These are phyloP conservation scores for Cicer pinnatifidum DNA, from an alignment of 306 rosid genomes.

Conservation along the genomic window DNA sequence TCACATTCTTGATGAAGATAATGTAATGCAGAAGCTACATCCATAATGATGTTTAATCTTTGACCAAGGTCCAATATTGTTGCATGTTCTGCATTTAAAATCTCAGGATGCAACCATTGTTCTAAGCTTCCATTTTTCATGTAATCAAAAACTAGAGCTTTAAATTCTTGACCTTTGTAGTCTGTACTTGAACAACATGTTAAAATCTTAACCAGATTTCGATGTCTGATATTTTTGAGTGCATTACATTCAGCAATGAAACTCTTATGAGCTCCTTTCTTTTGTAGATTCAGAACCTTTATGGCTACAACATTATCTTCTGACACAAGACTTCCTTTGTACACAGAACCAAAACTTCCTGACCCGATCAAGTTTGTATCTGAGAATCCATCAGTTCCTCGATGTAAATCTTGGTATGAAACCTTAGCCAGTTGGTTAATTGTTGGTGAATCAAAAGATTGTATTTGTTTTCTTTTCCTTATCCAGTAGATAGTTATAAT, in stretches of 20 bases:
- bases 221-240: slow-evolving; percentile 28
- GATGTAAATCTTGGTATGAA: slow-evolving; percentile 31
- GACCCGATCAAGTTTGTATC: slow-evolving; percentile 26
- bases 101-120: slow-evolving; percentile 23
- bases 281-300: slow-evolving; percentile 39
- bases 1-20: slow-evolving; percentile 37
- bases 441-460: not conserved
- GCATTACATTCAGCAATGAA: slow-evolving; percentile 39
- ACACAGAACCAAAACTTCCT: slow-evolving; percentile 17
- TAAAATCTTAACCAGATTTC: slow-evolving; percentile 27
- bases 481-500: not conserved
- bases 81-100: not conserved
- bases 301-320: slow-evolving; percentile 30
- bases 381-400: slow-evolving; percentile 28
- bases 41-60: slow-evolving; percentile 23
- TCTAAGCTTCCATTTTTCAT: slow-evolving; percentile 40
- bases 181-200: slow-evolving; percentile 37
- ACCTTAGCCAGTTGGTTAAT: slow-evolving; percentile 14
- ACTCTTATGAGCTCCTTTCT: slow-evolving; percentile 37
- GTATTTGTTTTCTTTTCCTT: slow-evolving; percentile 1
- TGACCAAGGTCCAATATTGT: not conserved
- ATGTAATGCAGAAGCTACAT: slow-evolving; percentile 34
- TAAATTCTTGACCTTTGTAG: slow-evolving; percentile 38
- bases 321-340: slow-evolving; percentile 5
- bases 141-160: slow-evolving; percentile 42